Evolutionary conservation across 352 stramenopile genomes (phyloP), one percentile per base, ranked within the genome.

Genomic region (Pythium dissotocum): DNA sequence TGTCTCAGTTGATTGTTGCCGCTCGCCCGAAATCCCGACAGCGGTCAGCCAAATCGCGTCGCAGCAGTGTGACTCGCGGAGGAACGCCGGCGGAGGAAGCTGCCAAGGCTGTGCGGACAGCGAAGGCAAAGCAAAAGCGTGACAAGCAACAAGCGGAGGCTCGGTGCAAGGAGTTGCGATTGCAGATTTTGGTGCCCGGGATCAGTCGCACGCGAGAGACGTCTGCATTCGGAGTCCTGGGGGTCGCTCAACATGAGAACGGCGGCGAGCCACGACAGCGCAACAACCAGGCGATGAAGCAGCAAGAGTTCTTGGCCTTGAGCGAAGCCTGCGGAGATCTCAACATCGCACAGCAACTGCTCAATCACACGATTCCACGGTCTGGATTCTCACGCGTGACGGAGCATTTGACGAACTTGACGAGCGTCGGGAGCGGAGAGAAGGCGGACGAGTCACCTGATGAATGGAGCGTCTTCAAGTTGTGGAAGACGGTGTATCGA

Each of bases 401-500:
- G 77, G 24, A 93, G 85, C 36, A 69, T 95, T 16, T 90, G 7
- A 30, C 64, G 5, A 75, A 75, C 30, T 54, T 75, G 4, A 57
- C n/a, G 1, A 57, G 26, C 51, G 40, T 48, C 28, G 42, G 32
- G 46, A 53, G 42, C 16, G 54, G 58, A 2, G 30, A 12, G 16
- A 40, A 46, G 2, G 56, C 28, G 4, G 12, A 30, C 10, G 33
- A 36, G 2, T 9, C 40, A n/a, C 52, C 57, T 4, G 73, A 85
- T 46, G 52, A 72, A 6, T 90, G 81, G 81, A 67, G 72, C 6
- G 53, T 87, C 14, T 64, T 88, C 36, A 87, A 89, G 53, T 75
- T 83, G 32, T 91, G 83, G 83, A 78, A 77, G 8, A 70, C 77
- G 1, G 77, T 91, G 2, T 85, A 89, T 57, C 76, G 83, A 18